Evolutionary conservation across 2,329 filamentous ascomycete genomes (phyloP).

Genomic region (Chaetomiaceae sp.): DNA sequence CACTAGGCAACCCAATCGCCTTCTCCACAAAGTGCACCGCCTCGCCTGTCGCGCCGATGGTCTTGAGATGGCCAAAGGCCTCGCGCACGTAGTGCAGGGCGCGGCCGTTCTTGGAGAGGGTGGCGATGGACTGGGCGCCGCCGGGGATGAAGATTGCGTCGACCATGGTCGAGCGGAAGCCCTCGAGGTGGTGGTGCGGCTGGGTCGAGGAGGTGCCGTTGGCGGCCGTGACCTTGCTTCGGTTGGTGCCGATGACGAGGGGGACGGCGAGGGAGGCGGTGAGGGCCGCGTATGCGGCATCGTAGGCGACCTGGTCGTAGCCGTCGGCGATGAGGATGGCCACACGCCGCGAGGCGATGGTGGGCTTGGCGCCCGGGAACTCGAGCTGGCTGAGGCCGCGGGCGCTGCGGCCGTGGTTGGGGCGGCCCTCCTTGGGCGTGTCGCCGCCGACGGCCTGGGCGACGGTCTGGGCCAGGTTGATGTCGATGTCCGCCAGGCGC

Average conservation of each 20-base stretch:
- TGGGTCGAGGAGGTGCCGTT: slow-evolving; percentile 43
- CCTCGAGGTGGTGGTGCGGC: slow-evolving; percentile 76
- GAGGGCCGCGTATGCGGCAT: slow-evolving; percentile 60
- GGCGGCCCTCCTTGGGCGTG: slow-evolving; percentile 47
- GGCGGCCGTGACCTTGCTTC: slow-evolving; percentile 60
- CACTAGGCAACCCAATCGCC: slow-evolving; percentile 41
- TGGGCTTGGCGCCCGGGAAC: slow-evolving; percentile 57
- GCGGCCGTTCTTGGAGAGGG: slow-evolving; percentile 64
- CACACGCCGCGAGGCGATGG: slow-evolving; percentile 66
- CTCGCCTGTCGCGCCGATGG: slow-evolving; percentile 72
- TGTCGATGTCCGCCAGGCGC: slow-evolving; percentile 68
- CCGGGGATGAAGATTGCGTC: slow-evolving; percentile 75
- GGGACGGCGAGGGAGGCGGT: slow-evolving; percentile 60
- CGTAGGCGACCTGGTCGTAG: slow-evolving; percentile 63
- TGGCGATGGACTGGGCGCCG: slow-evolving; percentile 58
- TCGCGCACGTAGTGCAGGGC: slow-evolving; percentile 74
- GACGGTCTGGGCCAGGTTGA: slow-evolving; percentile 63
- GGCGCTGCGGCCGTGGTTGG: slow-evolving; percentile 65
- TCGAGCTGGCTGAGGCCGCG: slow-evolving; percentile 66
- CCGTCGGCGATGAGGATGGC: slow-evolving; percentile 76
- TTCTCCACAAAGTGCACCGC: slow-evolving; percentile 58
- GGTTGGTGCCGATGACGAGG: slow-evolving; percentile 66
- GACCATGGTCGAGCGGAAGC: slow-evolving; percentile 75
- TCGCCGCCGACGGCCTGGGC: slow-evolving; percentile 65
- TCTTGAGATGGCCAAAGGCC: slow-evolving; percentile 76